A percentile compares a stretch with the other conserved stretches of the same genome.
phyloP scores from a whole-genome alignment of 75 land plant species.

The Sequoiadendron giganteum region DNA sequence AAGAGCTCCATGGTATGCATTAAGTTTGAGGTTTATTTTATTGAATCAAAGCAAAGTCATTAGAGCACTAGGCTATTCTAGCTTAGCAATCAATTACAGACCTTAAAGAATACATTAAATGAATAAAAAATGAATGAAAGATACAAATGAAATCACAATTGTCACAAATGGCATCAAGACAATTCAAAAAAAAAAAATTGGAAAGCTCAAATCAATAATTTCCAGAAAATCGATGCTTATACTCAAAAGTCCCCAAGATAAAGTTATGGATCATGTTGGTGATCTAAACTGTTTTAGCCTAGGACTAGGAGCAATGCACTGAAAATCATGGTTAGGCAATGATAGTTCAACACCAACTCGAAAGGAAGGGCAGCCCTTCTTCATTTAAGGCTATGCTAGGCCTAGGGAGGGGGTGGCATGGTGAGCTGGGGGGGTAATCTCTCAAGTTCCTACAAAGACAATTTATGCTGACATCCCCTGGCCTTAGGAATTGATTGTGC shows the following conservation, averaged over 20 bases:
- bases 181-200: background rate
- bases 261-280: background rate
- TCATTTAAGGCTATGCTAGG: no score
- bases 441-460: no score
- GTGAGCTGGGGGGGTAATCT: no score
- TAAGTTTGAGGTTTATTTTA: background rate
- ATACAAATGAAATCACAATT: background rate
- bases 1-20: background rate
- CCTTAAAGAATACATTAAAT: background rate
- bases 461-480: no score
- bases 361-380: no score
- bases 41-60: background rate
- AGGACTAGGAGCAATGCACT: no score
- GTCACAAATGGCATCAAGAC: background rate
- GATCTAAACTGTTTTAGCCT: no score
- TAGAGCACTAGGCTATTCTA: background rate
- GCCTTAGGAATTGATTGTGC: no score
- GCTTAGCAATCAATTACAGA: background rate
- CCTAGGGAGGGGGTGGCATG: no score
- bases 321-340: no score
- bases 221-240: background rate
- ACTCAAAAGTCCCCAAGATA: background rate
- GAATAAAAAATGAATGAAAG: background rate
- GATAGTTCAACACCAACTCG: no score
- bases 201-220: background rate